Percentiles rank a stretch among this genome's conserved stretches.
Conservation (phyloP, 1,139 yeast species). For the Kurtzmaniella quercitrusa region DNA sequence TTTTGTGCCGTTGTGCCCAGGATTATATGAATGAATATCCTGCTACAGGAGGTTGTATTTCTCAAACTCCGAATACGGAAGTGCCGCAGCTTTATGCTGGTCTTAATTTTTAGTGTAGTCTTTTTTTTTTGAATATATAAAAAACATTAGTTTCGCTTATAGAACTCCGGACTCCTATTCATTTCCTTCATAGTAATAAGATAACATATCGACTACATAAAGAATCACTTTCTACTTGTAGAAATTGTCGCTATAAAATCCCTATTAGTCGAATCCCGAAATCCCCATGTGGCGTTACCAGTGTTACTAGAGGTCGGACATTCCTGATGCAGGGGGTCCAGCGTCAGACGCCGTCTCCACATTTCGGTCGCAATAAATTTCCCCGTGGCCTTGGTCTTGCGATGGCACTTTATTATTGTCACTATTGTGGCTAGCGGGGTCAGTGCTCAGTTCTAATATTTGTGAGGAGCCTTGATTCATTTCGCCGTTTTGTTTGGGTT, state of each 20-base stretch:
- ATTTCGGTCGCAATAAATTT: neutral
- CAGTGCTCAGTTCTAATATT: neutral
- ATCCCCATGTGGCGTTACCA: neutral
- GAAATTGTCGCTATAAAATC: no score
- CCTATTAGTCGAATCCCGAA: neutral
- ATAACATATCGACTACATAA: no score
- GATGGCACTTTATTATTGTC: neutral
- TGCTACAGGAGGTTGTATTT: neutral
- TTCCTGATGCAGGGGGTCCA: neutral
- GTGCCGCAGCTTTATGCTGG: neutral
- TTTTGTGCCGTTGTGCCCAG: neutral
- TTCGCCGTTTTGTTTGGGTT: neutral
- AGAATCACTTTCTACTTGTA: no score
- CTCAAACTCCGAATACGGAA: neutral
- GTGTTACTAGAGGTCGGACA: neutral
- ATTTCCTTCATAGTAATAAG: no score
- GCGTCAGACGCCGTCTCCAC: neutral
- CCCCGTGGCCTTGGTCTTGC: conserved; percentile 1
- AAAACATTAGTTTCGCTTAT: no score
- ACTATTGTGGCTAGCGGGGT: neutral
- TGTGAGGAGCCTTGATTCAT: neutral
- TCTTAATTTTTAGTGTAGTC: no score
- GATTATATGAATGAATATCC: neutral
- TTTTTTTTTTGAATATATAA: no score
- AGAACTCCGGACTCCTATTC: no score